A percentile compares a stretch with the other conserved stretches of the same genome.
Evolutionary conservation across 306 rosid genomes (phyloP).

Genomic region (Chamaecrista fasciculata): DNA sequence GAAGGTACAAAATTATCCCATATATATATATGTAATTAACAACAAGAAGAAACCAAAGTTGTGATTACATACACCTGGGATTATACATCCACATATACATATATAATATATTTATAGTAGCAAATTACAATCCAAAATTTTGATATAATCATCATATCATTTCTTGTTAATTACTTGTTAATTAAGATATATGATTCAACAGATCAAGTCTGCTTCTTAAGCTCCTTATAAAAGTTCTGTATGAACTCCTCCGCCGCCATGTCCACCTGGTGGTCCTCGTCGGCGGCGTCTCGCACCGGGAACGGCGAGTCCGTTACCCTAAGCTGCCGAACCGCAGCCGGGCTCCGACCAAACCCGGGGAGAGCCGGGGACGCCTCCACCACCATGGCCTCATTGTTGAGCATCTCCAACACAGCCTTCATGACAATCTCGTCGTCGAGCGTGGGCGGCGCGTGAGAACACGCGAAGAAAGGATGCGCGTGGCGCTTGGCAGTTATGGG

Average conservation of each 20-base stretch:
- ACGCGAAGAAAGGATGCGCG: conserved; percentile 36
- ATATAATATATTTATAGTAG: too few relatives aligned
- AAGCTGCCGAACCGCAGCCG: conserved; percentile 61
- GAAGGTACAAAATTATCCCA: conserved; percentile 24
- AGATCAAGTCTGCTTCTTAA: conserved; percentile 52
- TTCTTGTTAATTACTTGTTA: too few relatives aligned
- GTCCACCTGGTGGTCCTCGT: conserved; percentile 53
- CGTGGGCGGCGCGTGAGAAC: conserved; percentile 53
- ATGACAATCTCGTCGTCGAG: conserved; percentile 52
- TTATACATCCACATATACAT: too few relatives aligned
- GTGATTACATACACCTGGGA: background rate
- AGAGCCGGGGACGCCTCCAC: conserved; percentile 57
- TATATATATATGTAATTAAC: background rate
- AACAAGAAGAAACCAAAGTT: background rate
- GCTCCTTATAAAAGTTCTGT: conserved; percentile 62
- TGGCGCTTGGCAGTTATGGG: too few relatives aligned
- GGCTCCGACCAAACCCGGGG: conserved; percentile 62
- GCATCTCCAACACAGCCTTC: conserved; percentile 52
- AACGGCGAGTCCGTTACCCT: conserved; percentile 96
- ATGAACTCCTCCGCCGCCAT: conserved; percentile 86
- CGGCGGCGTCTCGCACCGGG: conserved; percentile 52
- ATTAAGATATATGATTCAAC: background rate
- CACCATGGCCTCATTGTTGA: conserved; percentile 33
- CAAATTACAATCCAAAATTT: background rate
- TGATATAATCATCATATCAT: background rate